Evolutionary conservation across 148 eudicot species (phyloP).

Genomic region (Fagopyrum esculentum): DNA sequence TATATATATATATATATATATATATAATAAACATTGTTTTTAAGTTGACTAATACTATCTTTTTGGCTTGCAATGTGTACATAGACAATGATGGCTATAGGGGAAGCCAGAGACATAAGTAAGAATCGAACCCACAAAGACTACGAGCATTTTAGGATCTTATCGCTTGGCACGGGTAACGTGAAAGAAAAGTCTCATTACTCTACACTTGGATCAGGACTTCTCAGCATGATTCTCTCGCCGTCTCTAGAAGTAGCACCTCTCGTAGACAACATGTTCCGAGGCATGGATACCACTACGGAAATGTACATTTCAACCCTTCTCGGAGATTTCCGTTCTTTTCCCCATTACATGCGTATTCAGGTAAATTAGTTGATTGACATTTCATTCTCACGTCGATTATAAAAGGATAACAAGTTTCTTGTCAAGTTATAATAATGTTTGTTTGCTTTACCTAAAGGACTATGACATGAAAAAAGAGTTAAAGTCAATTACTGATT

Average conservation of each 20-base stretch:
- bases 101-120: not conserved
- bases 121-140: not conserved
- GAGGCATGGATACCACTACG: not conserved
- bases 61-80: not conserved
- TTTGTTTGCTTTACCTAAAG: not conserved
- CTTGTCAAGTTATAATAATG: not conserved
- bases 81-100: conserved; percentile 5
- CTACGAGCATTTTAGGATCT: conserved; percentile 9
- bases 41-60: not conserved
- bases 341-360: not conserved
- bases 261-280: not conserved
- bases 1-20: no score
- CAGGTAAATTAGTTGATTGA: not conserved
- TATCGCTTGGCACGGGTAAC: not conserved
- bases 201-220: not conserved
- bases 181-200: not conserved
- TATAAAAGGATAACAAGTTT: no score
- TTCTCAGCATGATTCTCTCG: conserved; percentile 1
- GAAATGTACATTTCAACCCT: conserved; percentile 2
- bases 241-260: not conserved
- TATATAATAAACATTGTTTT: no score
- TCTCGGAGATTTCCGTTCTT: not conserved
- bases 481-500: not conserved
- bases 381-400: not conserved
- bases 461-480: conserved; percentile 10